Conservation (phyloP, 192 early-diverging fungal species). For the Mortierella hygrophila region DNA sequence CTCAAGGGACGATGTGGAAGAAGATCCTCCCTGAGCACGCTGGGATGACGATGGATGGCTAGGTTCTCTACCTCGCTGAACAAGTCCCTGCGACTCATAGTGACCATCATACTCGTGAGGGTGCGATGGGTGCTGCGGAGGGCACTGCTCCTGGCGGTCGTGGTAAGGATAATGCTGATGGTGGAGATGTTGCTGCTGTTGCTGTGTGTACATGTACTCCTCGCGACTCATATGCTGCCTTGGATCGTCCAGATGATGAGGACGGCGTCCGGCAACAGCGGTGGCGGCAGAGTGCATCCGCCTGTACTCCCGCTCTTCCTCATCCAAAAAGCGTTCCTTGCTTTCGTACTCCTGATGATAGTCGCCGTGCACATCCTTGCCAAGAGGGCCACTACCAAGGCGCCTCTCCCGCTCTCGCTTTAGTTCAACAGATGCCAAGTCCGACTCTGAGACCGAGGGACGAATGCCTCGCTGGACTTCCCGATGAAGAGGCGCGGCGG, state of each 20-base stretch:
- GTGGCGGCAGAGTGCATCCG: neutral
- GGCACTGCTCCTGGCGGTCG: slow-evolving; percentile 4
- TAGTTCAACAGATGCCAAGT: slow-evolving; percentile 11
- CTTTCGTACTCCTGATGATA: neutral
- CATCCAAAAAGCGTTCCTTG: neutral
- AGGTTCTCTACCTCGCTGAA: neutral
- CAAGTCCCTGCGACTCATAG: neutral
- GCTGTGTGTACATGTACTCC: neutral
- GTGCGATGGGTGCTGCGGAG: slow-evolving; percentile 6
- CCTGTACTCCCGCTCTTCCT: neutral
- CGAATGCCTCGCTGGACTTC: slow-evolving; percentile 21
- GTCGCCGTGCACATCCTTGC: neutral
- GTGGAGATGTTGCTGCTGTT: neutral
- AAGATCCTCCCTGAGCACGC: slow-evolving; percentile 1
- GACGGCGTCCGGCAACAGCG: neutral
- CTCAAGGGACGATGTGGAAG: neutral
- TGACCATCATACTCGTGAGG: slow-evolving; percentile 3
- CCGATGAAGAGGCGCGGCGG: neutral
- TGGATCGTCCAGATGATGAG: neutral
- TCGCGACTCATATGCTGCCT: neutral
- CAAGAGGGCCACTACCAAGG: neutral
- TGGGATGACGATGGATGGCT: neutral
- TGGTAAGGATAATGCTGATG: neutral
- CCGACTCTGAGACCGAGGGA: slow-evolving; percentile 23
- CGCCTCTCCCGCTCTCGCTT: neutral